A percentile compares a stretch with the other conserved stretches of the same genome.
Conservation (phyloP, 345 rosid species). For the Moringa oleifera region DNA sequence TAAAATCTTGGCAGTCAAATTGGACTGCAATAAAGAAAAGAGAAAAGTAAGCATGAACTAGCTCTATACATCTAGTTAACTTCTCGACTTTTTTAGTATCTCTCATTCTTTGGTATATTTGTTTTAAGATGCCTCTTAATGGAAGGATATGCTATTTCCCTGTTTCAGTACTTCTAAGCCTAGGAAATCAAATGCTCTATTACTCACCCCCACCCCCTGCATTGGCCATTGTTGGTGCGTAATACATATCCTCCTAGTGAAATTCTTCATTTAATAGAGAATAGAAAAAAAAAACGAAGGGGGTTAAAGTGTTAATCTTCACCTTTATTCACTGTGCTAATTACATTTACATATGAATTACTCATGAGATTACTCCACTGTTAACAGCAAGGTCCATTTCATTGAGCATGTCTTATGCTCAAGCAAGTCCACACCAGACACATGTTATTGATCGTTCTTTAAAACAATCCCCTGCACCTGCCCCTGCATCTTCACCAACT, state of each 20-base stretch:
- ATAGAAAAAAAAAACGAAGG: too few relatives aligned
- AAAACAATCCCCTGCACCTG: constrained; percentile 34
- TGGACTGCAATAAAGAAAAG: background rate
- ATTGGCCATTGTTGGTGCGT: too few relatives aligned
- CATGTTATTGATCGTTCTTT: constrained; percentile 31
- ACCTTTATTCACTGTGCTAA: background rate
- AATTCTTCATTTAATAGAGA: background rate
- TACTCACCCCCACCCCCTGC: background rate
- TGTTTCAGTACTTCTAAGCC: too few relatives aligned
- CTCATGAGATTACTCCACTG: constrained; percentile 17
- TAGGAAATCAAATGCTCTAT: background rate
- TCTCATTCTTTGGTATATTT: too few relatives aligned
- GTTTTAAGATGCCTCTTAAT: too few relatives aligned
- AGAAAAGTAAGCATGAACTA: too few relatives aligned
- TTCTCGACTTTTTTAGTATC: too few relatives aligned
- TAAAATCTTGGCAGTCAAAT: background rate
- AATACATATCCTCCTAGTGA: too few relatives aligned
- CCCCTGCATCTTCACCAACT: constrained; percentile 44
- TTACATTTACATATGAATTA: constrained; percentile 6
- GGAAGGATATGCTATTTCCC: too few relatives aligned
- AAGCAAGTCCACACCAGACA: constrained; percentile 24
- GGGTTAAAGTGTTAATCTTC: background rate
- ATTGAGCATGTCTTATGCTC: constrained; percentile 34
- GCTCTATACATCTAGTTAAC: too few relatives aligned
- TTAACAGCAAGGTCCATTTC: constrained; percentile 51